Evolutionary conservation across 768 basidiomycete species (phyloP), one percentile per base, ranked within the genome.

Genomic region (Boletus eberwhitei): DNA sequence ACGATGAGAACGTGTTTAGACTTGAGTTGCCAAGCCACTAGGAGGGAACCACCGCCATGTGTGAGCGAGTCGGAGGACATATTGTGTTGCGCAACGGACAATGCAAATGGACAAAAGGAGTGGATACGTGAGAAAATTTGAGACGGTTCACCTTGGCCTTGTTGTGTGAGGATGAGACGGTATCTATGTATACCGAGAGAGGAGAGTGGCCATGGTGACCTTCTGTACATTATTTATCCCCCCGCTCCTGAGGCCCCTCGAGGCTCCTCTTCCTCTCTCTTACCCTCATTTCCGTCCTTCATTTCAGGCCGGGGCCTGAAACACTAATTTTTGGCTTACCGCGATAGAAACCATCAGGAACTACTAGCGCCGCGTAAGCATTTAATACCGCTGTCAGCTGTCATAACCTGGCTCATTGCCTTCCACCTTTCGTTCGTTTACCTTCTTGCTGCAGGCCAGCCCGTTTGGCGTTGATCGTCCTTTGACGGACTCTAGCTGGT

Each of bases 1-100:
- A 98, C 83, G 63, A 98, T 82, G 65, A 98, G 87, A 43, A 97
- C 92, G 19, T 76, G 79, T 62, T 90, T 93, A 61, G 79, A 74
- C 54, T 82, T 85, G 69, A 98, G 87, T 71, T 96, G 94, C 89
- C 92, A 97, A 35, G 97, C 96, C 59, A 98, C 76, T 38, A 98
- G 81, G 42, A 98, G 81, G 2, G 94, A 95, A 8, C 84, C 85
- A 13, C 88, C 86, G 40, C 79, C 76, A 0, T 31, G 43, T 14
- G 19, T 53, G 60, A 59, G 12, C 36, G 54, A 13, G 50, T 52
- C 29, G 56, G 39, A 1, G 29, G 61, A 21, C 61, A 67, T 66
- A 13, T 7, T 11, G 17, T 40, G 44, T 31, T 47, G n/a, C 32
- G n/a, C 5, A 13, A 5, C 8, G 2, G n/a, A 22, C 8, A 19